These are phyloP conservation scores for Chaetomium tenue DNA, from an alignment of 495 filamentous ascomycete species.

Conservation along the genomic window DNA sequence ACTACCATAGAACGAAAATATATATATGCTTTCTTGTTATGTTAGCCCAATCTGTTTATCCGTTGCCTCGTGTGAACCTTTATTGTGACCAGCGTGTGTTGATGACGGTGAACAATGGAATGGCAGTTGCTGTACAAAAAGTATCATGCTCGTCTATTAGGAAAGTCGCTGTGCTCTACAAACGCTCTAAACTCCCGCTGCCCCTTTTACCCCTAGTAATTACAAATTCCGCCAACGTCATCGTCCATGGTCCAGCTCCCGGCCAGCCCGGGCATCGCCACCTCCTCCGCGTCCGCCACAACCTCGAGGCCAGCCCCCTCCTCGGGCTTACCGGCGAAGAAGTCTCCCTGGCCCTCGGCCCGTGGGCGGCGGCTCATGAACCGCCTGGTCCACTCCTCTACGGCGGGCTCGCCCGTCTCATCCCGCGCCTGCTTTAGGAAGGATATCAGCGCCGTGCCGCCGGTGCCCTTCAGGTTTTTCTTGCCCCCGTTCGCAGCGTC, in stretches of 20 bases:
- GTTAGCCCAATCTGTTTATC: no score
- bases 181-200: background rate
- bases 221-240: constrained; percentile 59
- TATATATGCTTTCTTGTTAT: no score
- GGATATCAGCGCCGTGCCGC: constrained; percentile 85
- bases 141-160: background rate
- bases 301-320: constrained; percentile 26
- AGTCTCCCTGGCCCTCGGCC: constrained; percentile 48
- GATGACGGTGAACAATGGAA: no score
- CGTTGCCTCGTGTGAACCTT: no score
- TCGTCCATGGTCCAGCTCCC: constrained; percentile 85
- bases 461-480: constrained; percentile 76
- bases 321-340: constrained; percentile 62
- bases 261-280: constrained; percentile 74
- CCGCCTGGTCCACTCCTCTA: constrained; percentile 76
- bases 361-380: constrained; percentile 60
- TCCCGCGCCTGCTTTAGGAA: constrained; percentile 93
- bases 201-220: constrained; percentile 36
- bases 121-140: no score
- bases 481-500: constrained; percentile 30
- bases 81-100: no score
- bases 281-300: constrained; percentile 48
- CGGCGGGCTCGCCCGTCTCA: constrained; percentile 89
- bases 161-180: background rate
- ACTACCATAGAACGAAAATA: no score